A percentile compares a stretch with the other conserved stretches of the same genome.
Conservation (phyloP, 2,329 filamentous ascomycete species). For the Allantophomopsis lycopodina region DNA sequence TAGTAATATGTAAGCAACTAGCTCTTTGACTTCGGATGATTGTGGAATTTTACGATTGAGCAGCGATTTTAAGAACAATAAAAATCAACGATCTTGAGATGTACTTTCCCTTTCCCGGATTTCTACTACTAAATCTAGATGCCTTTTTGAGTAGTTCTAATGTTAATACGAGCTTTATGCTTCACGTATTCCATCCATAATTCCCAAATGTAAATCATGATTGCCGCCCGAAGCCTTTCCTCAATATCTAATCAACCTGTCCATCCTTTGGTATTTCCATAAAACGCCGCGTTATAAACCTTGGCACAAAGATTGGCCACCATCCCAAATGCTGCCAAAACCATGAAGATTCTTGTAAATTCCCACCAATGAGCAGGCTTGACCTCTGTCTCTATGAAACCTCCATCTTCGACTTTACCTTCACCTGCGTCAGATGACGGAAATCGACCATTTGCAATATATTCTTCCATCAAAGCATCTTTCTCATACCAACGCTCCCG, state of each 20-base stretch:
- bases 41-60: no score
- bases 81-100: no score
- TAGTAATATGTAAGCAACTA: no score
- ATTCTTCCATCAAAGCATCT: conserved; percentile 77
- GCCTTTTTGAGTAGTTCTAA: no score
- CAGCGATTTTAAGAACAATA: no score
- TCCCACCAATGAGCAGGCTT: conserved; percentile 17
- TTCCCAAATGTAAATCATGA: no score
- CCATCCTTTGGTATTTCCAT: neutral
- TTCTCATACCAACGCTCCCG: conserved; percentile 84
- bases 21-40: no score
- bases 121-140: no score
- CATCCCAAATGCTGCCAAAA: conserved; percentile 13
- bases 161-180: no score
- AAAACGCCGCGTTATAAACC: conserved; percentile 1
- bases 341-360: conserved; percentile 16
- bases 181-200: no score
- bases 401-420: conserved; percentile 4
- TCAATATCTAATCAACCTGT: neutral
- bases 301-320: conserved; percentile 10
- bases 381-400: conserved; percentile 18
- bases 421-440: conserved; percentile 27
- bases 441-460: conserved; percentile 64
- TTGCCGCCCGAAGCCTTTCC: no score
- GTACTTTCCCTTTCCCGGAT: no score